Conservation (phyloP, 306 rosid genomes). For the Rosa persica region DNA sequence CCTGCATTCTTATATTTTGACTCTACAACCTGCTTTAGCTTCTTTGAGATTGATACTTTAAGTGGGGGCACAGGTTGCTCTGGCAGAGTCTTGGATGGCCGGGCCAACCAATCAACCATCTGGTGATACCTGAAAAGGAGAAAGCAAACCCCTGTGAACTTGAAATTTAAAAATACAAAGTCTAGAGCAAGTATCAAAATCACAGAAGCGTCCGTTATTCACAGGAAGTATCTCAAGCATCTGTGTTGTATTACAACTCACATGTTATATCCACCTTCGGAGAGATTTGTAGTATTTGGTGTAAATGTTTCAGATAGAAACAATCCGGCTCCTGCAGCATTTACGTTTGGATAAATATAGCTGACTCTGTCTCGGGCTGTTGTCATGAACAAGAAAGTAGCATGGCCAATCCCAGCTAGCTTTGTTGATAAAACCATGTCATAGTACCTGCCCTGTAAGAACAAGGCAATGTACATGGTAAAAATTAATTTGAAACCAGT, state of each 20-base stretch:
- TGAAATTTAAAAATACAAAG: conserved; percentile 9
- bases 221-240: not conserved
- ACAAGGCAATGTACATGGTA: conserved; percentile 20
- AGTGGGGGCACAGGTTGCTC: conserved; percentile 58
- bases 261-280: conserved; percentile 89
- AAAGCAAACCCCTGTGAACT: conserved; percentile 21
- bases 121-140: conserved; percentile 63
- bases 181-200: not conserved
- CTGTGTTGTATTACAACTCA: conserved; percentile 35
- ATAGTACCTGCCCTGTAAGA: conserved; percentile 76
- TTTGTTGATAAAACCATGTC: conserved; percentile 90
- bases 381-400: conserved; percentile 75
- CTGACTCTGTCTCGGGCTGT: conserved; percentile 86
- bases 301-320: conserved; percentile 72
- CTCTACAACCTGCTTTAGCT: conserved; percentile 72
- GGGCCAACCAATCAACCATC: conserved; percentile 91
- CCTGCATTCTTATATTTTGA: conserved; percentile 66
- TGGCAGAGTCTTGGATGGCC: conserved; percentile 65
- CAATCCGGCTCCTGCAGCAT: conserved; percentile 90
- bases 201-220: not conserved
- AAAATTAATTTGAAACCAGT: not conserved
- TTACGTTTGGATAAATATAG: conserved; percentile 82
- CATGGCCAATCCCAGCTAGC: conserved; percentile 91
- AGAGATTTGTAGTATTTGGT: conserved; percentile 58
- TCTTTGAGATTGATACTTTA: conserved; percentile 67